Base-by-base conservation (phyloP, 75 land plant species). In the Ceratopteris richardii region DNA sequence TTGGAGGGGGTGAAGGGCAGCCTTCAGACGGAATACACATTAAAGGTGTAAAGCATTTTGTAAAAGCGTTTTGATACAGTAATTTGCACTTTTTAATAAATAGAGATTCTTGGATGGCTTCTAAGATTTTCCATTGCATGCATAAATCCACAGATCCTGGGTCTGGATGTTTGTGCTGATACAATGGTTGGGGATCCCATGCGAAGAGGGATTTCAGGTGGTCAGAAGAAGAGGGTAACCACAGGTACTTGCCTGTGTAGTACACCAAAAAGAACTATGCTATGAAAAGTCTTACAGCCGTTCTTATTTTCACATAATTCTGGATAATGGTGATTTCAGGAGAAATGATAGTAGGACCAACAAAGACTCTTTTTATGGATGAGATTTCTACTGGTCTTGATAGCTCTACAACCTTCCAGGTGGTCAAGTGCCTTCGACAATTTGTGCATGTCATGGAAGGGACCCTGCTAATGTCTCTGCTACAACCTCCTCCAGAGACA, bases 401-500 rank as follows among this genome's bases (percentile, higher is more conserved):
- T 63, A 82, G 82, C 69, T 78, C 85, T 48, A 82, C 85, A 0
- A 79, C 85, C 0, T 79, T 44, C 61, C 78, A 79, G 47, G 79
- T 82, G n/a, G 85, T 82, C 31, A 82, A 82, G 48, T 70, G 79
- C 25, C 67, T 82, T 30, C 64, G 73, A 23, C 82, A 82, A 54
- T 62, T 73, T 14, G 66, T 65, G 17, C 85, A 82, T 39, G 77
- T 75, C 42, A 64, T 79, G 61, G 59, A 60, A 20, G 64, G 71
- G 2, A 82, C 85, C 0, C 60, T 73, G 4, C 18, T 79, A 0
- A 75, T 82, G 62, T 70, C 85, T 0, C 83, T 93, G 11, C 73
- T 93, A 1, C 96, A 93, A 55, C 98, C 98, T 6, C 84, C 98
- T 13, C 98, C 98, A 0, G 96, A 93, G 72, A 86, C 98, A 3